Evolutionary conservation across 306 rosid genomes (phyloP).

Genomic region (Dryas alaskensis): DNA sequence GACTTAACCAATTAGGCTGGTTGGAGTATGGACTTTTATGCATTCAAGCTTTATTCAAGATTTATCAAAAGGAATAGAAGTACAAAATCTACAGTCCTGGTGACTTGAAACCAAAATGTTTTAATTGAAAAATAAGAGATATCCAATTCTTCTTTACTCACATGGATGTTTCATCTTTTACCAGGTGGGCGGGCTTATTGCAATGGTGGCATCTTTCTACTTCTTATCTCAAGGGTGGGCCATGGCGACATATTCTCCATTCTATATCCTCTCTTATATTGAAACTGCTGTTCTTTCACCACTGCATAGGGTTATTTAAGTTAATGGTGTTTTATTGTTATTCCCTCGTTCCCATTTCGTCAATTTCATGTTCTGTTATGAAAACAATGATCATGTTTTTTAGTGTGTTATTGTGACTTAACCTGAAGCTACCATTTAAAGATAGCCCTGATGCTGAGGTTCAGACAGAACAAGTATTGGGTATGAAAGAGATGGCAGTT

Average conservation of each 20-base stretch:
- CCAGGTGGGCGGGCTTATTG: constrained; percentile 93
- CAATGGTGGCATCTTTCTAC: constrained; percentile 85
- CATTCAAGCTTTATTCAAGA: not conserved
- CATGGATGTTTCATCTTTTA: constrained; percentile 36
- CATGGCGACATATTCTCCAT: constrained; percentile 71
- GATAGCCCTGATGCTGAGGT: constrained; percentile 59
- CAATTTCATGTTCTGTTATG: not conserved
- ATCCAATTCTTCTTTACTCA: constrained; percentile 22
- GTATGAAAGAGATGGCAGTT: constrained; percentile 64
- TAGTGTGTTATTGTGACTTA: constrained; percentile 49
- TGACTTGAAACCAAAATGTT: not conserved
- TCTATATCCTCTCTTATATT: constrained; percentile 71
- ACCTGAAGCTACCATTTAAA: constrained; percentile 68
- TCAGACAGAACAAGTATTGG: constrained; percentile 62
- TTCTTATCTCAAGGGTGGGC: constrained; percentile 97
- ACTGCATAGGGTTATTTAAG: not conserved
- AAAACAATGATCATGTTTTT: not conserved
- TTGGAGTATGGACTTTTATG: not conserved
- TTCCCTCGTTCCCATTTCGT: not conserved
- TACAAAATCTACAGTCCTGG: not conserved
- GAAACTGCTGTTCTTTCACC: not conserved
- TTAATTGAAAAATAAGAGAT: constrained; percentile 25
- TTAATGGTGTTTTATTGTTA: not conserved
- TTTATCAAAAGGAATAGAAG: not conserved
- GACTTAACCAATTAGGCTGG: not conserved